Evolutionary conservation across 2,329 filamentous ascomycete species (phyloP).

Genomic region (Nigrospora oryzae): DNA sequence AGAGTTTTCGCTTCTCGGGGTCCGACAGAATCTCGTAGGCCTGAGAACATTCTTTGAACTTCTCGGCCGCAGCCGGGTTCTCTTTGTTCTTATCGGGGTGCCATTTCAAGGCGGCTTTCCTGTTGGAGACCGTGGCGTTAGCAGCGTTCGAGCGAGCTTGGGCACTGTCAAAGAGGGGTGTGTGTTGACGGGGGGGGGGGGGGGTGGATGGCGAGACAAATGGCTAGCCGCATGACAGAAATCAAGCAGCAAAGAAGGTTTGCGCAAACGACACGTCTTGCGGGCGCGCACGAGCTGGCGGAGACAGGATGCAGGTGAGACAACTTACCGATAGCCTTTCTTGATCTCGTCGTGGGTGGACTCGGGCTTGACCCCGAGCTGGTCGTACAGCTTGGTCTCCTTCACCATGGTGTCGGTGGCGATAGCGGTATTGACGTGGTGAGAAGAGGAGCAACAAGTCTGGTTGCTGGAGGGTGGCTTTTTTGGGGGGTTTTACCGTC

Average conservation of each 20-base stretch:
- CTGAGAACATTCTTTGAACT: conserved; percentile 97
- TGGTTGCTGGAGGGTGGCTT: not conserved
- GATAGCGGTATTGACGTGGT: conserved; percentile 1
- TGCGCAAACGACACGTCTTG: too few relatives aligned
- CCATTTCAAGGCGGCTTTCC: conserved; percentile 82
- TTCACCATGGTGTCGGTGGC: conserved; percentile 63
- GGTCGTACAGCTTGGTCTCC: conserved; percentile 93
- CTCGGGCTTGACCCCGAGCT: conserved; percentile 67
- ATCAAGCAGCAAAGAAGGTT: too few relatives aligned
- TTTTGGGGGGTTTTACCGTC: too few relatives aligned
- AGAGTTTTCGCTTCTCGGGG: conserved; percentile 90
- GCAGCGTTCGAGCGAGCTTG: conserved; percentile 7
- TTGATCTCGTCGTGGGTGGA: conserved; percentile 93
- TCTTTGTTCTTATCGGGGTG: conserved; percentile 99
- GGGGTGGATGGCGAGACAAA: too few relatives aligned
- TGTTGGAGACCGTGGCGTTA: conserved; percentile 30
- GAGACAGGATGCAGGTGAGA: too few relatives aligned
- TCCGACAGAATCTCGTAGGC: conserved; percentile 98
- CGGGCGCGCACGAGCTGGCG: too few relatives aligned
- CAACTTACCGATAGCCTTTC: conserved; percentile 76
- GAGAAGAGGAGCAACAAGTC: not conserved
- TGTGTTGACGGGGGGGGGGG: too few relatives aligned
- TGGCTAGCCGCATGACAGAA: too few relatives aligned
- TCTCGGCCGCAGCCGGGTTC: conserved; percentile 75
- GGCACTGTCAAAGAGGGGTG: too few relatives aligned